Conservation (phyloP, 495 filamentous ascomycete species). For the Talaromyces ruber region DNA sequence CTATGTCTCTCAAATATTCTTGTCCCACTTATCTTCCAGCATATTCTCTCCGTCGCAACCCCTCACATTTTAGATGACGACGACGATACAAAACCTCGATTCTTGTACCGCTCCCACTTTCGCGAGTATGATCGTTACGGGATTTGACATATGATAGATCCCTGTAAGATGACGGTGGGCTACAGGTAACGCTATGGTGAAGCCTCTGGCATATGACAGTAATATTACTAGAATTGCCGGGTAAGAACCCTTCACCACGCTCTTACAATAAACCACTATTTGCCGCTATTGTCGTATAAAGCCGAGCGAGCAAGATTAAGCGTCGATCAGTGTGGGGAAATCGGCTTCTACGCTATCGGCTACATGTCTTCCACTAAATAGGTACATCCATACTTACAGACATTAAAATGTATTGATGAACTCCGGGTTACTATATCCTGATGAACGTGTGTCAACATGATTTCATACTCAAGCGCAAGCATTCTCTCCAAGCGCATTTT, state of each 20-base stretch:
- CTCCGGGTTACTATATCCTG: too few relatives aligned
- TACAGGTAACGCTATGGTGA: too few relatives aligned
- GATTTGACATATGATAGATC: too few relatives aligned
- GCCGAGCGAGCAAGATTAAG: neutral
- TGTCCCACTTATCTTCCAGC: neutral
- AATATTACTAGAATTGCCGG: too few relatives aligned
- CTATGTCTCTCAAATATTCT: neutral
- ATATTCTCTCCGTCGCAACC: neutral
- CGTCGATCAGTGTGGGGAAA: neutral
- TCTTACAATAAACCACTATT: too few relatives aligned
- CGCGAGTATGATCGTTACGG: too few relatives aligned
- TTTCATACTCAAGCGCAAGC: neutral
- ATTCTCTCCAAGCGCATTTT: neutral
- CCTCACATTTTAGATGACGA: neutral
- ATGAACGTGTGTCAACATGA: neutral
- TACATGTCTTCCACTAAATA: neutral
- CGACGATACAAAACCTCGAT: conserved; percentile 12
- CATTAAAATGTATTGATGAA: too few relatives aligned
- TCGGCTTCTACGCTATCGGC: neutral
- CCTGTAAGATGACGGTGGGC: too few relatives aligned
- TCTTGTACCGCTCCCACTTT: conserved; percentile 22
- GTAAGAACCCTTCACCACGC: too few relatives aligned
- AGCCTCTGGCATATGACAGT: too few relatives aligned
- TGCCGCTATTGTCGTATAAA: too few relatives aligned
- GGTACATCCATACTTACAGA: too few relatives aligned